A percentile compares a stretch with the other conserved stretches of the same genome.
Conservation (phyloP, 2,329 filamentous ascomycete genomes). For the Allantophomopsis lycopodina region DNA sequence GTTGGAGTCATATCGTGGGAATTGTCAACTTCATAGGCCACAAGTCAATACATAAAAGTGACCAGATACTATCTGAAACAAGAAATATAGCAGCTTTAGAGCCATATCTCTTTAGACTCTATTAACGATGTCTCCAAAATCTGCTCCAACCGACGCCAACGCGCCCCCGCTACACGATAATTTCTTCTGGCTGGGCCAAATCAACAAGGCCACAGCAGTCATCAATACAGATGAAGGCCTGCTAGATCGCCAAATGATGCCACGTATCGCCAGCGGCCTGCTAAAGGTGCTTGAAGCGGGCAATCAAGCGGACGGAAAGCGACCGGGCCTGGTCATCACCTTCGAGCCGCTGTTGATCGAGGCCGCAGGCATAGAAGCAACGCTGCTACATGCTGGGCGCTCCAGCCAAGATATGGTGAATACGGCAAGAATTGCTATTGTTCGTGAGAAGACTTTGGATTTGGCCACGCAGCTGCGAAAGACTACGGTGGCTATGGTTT, state of each 20-base stretch:
- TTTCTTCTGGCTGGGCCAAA: conserved; percentile 1
- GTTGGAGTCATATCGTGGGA: no score
- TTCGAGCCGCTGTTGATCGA: conserved; percentile 1
- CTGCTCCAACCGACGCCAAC: neutral
- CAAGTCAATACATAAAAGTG: no score
- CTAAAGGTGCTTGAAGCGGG: neutral
- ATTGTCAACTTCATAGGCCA: no score
- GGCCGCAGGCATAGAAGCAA: neutral
- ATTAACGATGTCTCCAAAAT: no score
- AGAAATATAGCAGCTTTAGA: no score
- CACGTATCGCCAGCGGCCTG: neutral
- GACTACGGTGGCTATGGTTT: conserved; percentile 1
- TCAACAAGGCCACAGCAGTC: conserved; percentile 1
- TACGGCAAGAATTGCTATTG: neutral
- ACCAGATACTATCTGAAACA: no score
- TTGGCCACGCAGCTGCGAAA: conserved; percentile 1
- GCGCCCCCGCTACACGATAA: neutral
- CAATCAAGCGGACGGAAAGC: neutral
- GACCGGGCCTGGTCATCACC: conserved; percentile 1
- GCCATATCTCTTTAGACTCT: no score
- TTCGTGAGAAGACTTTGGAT: neutral
- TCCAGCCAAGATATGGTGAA: conserved; percentile 2
- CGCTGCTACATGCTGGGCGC: conserved; percentile 1
- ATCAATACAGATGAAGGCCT: conserved; percentile 1
- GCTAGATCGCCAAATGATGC: neutral